Base-by-base conservation (phyloP, 192 early-diverging fungal species). In the Coemansia sp. region DNA sequence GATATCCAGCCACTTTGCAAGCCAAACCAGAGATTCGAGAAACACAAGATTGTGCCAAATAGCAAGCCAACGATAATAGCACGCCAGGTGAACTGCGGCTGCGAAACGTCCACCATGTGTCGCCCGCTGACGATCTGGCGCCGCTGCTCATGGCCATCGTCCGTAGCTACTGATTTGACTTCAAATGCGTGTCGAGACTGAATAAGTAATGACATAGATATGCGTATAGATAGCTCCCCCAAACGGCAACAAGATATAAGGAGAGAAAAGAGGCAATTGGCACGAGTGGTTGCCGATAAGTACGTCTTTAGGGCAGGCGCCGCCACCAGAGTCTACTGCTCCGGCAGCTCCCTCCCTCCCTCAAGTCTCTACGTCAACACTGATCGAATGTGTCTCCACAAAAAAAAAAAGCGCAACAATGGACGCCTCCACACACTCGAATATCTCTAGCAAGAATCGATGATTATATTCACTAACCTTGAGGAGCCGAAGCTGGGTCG, bases 1-100 rank as follows among this genome's bases (percentile, higher is more conserved):
- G 87, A 88, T 64, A 91, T 90, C 90, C 91, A 94, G 1, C 90
- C 90, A 46, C 89, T 91, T 70, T 92, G 95, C 34, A 96, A 81
- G 1, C 94, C 94, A 70, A 95, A 92, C 77, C 94, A 96, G 82
- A 94, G 89, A 78, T 96, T 96, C 41, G 94, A 94, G 62, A 94
- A 94, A 43, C 90, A 91, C 49, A 93, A 67, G 13, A 93, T 63
- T 10, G 87, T 81, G 22, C 91, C 91, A 57, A 93, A 90, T 18
- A 80, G 33, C 31, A 93, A 79, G 5, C 91, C 91, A 18, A 88
- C 90, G 16, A 83, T 40, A 0, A 91, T 64, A n/a, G 81, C 81
- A 3, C 81, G 81, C 78, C 76, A 79, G 1, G 81, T 84, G 53
- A 84, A 84, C 44, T 84, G 81, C 62, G 77, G 58, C 68, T 79